Conservation (phyloP, 2,329 filamentous ascomycete species). For the Keithomyces neogunnii region DNA sequence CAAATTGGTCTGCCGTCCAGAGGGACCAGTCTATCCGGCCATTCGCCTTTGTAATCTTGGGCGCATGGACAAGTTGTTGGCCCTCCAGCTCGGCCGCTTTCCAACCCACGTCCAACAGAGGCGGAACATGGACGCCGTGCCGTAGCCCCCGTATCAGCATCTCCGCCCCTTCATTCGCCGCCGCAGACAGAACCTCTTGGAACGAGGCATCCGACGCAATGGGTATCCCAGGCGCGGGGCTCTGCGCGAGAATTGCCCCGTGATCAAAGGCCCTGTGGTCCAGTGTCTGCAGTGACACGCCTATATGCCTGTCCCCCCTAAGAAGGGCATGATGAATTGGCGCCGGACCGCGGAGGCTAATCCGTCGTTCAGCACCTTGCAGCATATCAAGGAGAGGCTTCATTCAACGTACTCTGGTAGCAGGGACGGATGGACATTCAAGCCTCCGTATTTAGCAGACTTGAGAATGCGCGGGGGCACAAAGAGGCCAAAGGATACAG, state of each 20-base stretch:
- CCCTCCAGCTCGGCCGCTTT: slow-evolving; percentile 11
- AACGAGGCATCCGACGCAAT: slow-evolving; percentile 37
- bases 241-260: slow-evolving; percentile 67
- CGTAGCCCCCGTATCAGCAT: slow-evolving; percentile 63
- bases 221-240: slow-evolving; percentile 47
- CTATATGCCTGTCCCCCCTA: slow-evolving; percentile 49
- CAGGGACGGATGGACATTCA: slow-evolving; percentile 90
- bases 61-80: slow-evolving; percentile 42
- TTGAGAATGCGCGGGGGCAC: slow-evolving; percentile 70
- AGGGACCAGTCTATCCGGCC: slow-evolving; percentile 50
- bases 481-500: slow-evolving; percentile 90
- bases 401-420: slow-evolving; percentile 60
- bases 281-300: slow-evolving; percentile 81
- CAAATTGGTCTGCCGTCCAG: slow-evolving; percentile 46
- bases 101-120: slow-evolving; percentile 31
- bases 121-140: slow-evolving; percentile 55
- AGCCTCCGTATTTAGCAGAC: slow-evolving; percentile 67
- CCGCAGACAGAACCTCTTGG: slow-evolving; percentile 29
- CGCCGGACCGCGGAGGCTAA: slow-evolving; percentile 71
- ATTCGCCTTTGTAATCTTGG: slow-evolving; percentile 63
- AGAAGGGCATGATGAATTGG: slow-evolving; percentile 83
- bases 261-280: slow-evolving; percentile 69
- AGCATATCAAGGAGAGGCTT: not conserved
- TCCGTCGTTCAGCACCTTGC: not conserved
- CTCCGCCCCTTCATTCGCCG: slow-evolving; percentile 57